Evolutionary conservation across 2,329 filamentous ascomycete species (phyloP), one percentile per base, ranked within the genome.

Genomic region (Hypoxylon rubiginosum): DNA sequence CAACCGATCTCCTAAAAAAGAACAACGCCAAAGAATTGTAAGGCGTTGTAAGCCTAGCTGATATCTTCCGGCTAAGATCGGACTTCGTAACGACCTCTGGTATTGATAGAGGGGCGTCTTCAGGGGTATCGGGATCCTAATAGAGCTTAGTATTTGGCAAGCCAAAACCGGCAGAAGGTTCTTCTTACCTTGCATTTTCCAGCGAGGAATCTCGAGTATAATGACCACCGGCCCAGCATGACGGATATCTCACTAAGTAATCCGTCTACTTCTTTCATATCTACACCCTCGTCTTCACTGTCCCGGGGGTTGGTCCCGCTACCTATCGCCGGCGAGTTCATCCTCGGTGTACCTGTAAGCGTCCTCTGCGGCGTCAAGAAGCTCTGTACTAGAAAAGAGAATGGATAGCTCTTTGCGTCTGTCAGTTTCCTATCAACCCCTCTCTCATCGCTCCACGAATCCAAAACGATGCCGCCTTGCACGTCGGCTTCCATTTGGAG

Each of bases 401-500:
- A 99, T 0, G 96, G 94, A 76, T 99, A 99, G 59, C 94, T 97
- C 81, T 97, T 98, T 79, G 97, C 93, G 75, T 99, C 96, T 2
- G 92, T 98, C 66, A 99, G 83, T 75, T 91, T 93, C 73, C 95
- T 88, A 75, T 95, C 92, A 51, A 99, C 88, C 64, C 84, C 87
- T 64, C 94, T 88, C 76, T 98, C 95, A 70, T 99, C 96, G 59
- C 90, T 91, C 94, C 96, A 99, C 0, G 94, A 96, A 77, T 99
- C 96, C 56, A 99, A 83, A 63, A 99, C 90, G 71, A 98, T 97
- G 69, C 96, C 96, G 19, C 94, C 96, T 80, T 99, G 96, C 1
- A 97, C 91, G 79, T 99, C 96, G 1, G 94, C 96, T 81, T 99
- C 96, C 74, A 94, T 89, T 79, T 99, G 96, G 61, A 99, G 83